Evolutionary conservation across 2,329 filamentous ascomycete genomes (phyloP), one percentile per base, ranked within the genome.

Genomic region (Colletotrichum euphorbiae): DNA sequence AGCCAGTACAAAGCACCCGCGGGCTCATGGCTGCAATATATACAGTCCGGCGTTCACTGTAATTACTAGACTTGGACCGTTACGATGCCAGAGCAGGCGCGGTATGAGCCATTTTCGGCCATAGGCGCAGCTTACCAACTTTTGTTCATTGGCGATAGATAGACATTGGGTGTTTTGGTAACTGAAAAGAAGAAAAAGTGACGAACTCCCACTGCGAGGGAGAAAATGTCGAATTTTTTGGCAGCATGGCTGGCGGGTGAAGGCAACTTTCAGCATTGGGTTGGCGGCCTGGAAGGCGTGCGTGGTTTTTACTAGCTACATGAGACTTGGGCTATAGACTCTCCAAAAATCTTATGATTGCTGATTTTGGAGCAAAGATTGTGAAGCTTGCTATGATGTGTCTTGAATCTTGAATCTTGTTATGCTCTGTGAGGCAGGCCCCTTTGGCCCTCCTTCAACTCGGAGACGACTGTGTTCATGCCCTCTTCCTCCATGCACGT

Each of bases 51-150:
- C 19, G 11, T 60, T 45, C 13, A 55, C 48, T 68, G 66, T 68
- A 65, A 59, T 66, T 59, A 68, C 38, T 65, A 51, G 56, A 45
- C 36, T 13, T 59, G 21, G 46, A 28, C 24, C 21, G 54, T 33
- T 38, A 55, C 33, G 54, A 60, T 42, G 21, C 24, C 40, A 15
- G 12, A 17, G 45, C 19, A 48, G 31, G n/a, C 17, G 21, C 42
- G 40, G 57, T 54, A 45, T 33, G 24, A 28, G 46, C 38, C 38
- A 17, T 12, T 19, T 28, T 28, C 21, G 63, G 21, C 28, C 52
- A 28, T 28, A 28, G 6, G 28, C 28, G 28, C 28, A 54, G 31
- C 62, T 33, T 19, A 19, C 17, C 33, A 57, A 36, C 28, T 51
- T 38, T 31, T 11, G 43, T 56, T 59, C n/a, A 42, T 40, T 31